phyloP scores from a whole-genome alignment of 1,139 yeast species.

The Ogataea hybrid region DNA sequence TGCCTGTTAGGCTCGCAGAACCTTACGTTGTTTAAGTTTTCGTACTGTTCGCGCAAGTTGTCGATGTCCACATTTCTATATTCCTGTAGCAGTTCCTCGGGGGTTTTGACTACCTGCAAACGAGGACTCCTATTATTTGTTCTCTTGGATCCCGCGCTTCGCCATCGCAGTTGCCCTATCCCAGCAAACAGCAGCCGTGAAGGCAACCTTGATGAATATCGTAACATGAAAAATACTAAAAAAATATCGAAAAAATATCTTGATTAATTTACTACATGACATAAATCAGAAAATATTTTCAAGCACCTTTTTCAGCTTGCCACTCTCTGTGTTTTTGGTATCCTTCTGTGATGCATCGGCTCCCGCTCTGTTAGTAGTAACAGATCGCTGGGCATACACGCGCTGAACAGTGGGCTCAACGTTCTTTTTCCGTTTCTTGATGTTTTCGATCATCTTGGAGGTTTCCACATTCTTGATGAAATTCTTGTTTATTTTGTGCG shows the following conservation, averaged over 20 bases:
- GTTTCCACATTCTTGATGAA: slow-evolving; percentile 83
- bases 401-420: slow-evolving; percentile 43
- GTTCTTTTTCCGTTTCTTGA: slow-evolving; percentile 45
- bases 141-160: not conserved
- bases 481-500: slow-evolving; percentile 79
- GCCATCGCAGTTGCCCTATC: slow-evolving; percentile 2
- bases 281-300: slow-evolving; percentile 27
- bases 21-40: slow-evolving; percentile 23
- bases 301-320: slow-evolving; percentile 45
- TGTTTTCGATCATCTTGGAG: slow-evolving; percentile 74
- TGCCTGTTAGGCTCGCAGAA: slow-evolving; percentile 28
- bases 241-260: not conserved
- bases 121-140: slow-evolving; percentile 5
- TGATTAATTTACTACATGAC: not conserved
- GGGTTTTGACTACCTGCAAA: slow-evolving; percentile 23
- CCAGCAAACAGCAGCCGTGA: not conserved
- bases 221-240: not conserved
- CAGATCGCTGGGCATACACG: slow-evolving; percentile 60
- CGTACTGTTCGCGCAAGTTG: slow-evolving; percentile 23
- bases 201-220: not conserved
- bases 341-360: slow-evolving; percentile 51
- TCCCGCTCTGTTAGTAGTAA: slow-evolving; percentile 63
- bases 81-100: slow-evolving; percentile 29
- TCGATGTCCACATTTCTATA: slow-evolving; percentile 29
- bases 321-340: slow-evolving; percentile 28